A percentile compares a stretch with the other conserved stretches of the same genome.
Conservation (phyloP, 306 rosid species). For the Echinosophora koreensis region DNA sequence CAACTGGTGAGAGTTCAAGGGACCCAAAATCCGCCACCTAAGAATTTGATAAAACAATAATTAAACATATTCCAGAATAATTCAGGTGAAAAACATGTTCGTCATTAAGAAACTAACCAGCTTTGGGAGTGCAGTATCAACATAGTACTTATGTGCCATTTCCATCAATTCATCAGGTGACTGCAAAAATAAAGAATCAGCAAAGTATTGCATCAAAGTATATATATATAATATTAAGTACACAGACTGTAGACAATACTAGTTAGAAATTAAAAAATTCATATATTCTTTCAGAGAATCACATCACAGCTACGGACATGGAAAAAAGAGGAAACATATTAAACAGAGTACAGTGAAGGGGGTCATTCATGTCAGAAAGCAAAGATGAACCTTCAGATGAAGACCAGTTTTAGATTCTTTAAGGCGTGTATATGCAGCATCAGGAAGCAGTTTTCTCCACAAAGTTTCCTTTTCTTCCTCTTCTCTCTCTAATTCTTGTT, state of each 20-base stretch:
- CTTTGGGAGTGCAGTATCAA: conserved; percentile 93
- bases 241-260: background rate
- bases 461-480: conserved; percentile 71
- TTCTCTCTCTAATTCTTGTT: conserved; percentile 69
- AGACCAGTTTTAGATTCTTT: conserved; percentile 93
- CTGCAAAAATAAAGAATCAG: conserved; percentile 58
- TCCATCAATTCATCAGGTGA: conserved; percentile 92
- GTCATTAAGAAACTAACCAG: conserved; percentile 72
- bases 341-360: conserved; percentile 18
- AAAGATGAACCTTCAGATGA: conserved; percentile 76
- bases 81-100: conserved; percentile 10
- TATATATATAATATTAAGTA: conserved; percentile 20
- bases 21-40: conserved; percentile 99
- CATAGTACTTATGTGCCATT: conserved; percentile 89
- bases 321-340: conserved; percentile 24
- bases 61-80: conserved; percentile 44
- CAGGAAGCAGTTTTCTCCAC: conserved; percentile 87
- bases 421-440: conserved; percentile 84
- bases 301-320: conserved; percentile 2
- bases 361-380: conserved; percentile 33
- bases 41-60: conserved; percentile 46
- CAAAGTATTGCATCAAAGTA: conserved; percentile 39
- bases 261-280: conserved; percentile 25
- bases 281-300: background rate
- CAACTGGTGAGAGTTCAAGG: conserved; percentile 99